Conservation (phyloP, 331 rosid genomes). For the Saraca asoca region DNA sequence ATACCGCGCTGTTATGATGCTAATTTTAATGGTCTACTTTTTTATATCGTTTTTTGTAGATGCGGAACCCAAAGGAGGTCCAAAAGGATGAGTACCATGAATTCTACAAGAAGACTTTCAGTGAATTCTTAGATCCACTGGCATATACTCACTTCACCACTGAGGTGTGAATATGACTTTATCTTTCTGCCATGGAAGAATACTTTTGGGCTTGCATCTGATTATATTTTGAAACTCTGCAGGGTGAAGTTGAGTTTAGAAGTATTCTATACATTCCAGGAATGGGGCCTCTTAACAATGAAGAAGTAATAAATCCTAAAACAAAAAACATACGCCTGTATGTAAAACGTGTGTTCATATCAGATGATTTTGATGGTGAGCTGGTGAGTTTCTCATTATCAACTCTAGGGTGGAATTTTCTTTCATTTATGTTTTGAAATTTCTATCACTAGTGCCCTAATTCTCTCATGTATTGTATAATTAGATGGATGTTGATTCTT, state of each 20-base stretch:
- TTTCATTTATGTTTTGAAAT: neutral
- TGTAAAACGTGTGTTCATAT: conserved; percentile 94
- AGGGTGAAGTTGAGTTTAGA: conserved; percentile 98
- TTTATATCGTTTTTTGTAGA: conserved; percentile 51
- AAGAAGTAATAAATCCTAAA: conserved; percentile 88
- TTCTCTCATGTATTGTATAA: too few relatives aligned
- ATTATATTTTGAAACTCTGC: conserved; percentile 38
- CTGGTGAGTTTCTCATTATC: conserved; percentile 62
- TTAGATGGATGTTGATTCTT: too few relatives aligned
- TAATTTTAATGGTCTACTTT: conserved; percentile 3
- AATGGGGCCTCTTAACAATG: conserved; percentile 96
- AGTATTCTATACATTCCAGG: conserved; percentile 91
- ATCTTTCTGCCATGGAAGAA: neutral
- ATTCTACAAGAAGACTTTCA: conserved; percentile 87
- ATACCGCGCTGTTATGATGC: too few relatives aligned
- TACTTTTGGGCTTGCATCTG: conserved; percentile 1
- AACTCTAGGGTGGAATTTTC: too few relatives aligned
- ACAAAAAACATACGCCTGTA: conserved; percentile 89
- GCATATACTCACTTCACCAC: conserved; percentile 89
- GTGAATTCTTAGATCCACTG: conserved; percentile 88
- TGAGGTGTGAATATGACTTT: conserved; percentile 56
- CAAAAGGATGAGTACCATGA: conserved; percentile 84
- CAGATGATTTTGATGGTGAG: conserved; percentile 98
- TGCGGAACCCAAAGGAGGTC: conserved; percentile 88
- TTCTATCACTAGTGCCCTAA: neutral